Percentiles rank a stretch among this genome's conserved stretches.
Conservation (phyloP, 345 rosid genomes). For the Clausena lansium region DNA sequence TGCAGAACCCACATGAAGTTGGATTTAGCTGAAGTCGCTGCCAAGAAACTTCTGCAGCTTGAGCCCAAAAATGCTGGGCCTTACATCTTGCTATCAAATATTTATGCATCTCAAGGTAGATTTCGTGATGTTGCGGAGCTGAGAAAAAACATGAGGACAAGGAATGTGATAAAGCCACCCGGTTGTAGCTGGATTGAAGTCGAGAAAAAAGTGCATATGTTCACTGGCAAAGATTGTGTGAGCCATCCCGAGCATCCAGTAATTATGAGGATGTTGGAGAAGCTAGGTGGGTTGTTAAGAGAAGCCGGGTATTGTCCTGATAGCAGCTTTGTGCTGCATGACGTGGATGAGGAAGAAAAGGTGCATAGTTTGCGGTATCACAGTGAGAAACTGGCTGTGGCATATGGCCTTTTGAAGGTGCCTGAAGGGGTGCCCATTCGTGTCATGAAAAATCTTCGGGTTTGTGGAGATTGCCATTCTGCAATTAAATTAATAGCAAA, state of each 20-base stretch:
- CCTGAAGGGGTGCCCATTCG: constrained; percentile 68
- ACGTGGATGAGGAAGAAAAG: constrained; percentile 86
- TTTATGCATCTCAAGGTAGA: constrained; percentile 63
- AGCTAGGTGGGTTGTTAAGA: constrained; percentile 50
- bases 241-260: constrained; percentile 54
- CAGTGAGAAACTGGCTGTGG: constrained; percentile 77
- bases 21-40: constrained; percentile 77
- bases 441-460: constrained; percentile 80
- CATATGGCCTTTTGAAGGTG: constrained; percentile 74
- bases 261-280: constrained; percentile 53
- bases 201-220: constrained; percentile 65
- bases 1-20: constrained; percentile 63
- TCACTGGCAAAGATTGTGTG: constrained; percentile 53
- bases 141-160: constrained; percentile 53
- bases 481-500: constrained; percentile 74
- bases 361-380: constrained; percentile 55
- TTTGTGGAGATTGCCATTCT: constrained; percentile 78
- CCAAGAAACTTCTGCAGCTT: constrained; percentile 52
- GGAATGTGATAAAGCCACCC: constrained; percentile 57
- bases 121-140: constrained; percentile 61
- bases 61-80: constrained; percentile 78
- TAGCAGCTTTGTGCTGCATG: constrained; percentile 71
- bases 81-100: constrained; percentile 61
- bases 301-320: constrained; percentile 80
- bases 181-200: constrained; percentile 84